These are phyloP conservation scores for Fusarium sp. DNA, from an alignment of 2,329 filamentous ascomycete species.

Conservation along the genomic window DNA sequence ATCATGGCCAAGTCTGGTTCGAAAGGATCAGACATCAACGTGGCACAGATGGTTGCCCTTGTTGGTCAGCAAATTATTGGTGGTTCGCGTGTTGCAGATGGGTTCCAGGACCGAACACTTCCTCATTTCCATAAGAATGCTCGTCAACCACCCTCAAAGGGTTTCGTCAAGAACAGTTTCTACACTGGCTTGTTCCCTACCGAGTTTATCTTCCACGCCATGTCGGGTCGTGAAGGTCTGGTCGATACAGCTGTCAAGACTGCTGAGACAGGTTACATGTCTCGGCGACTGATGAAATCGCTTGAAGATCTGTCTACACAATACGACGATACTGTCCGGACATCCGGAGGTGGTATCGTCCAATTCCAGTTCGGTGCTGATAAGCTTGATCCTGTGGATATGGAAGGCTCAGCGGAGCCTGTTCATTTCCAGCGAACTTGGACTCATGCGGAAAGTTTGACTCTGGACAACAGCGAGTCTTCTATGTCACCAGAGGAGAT, in stretches of 20 bases:
- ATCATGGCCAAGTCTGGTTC: slow-evolving; percentile 98
- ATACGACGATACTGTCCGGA: slow-evolving; percentile 95
- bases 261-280: slow-evolving; percentile 99
- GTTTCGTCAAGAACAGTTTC: slow-evolving; percentile 97
- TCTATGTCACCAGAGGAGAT: slow-evolving; percentile 83
- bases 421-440: slow-evolving; percentile 94
- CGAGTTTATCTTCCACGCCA: slow-evolving; percentile 98
- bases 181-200: slow-evolving; percentile 90
- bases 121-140: slow-evolving; percentile 97
- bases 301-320: slow-evolving; percentile 93
- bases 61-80: slow-evolving; percentile 99
- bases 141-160: slow-evolving; percentile 92
- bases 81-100: slow-evolving; percentile 90
- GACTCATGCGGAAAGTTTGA: slow-evolving; percentile 81
- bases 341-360: slow-evolving; percentile 87
- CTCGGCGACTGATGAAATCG: slow-evolving; percentile 96
- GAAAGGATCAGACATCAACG: slow-evolving; percentile 97
- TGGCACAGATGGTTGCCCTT: slow-evolving; percentile 97
- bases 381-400: slow-evolving; percentile 94
- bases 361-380: slow-evolving; percentile 99
- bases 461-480: slow-evolving; percentile 81
- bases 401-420: slow-evolving; percentile 94
- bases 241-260: slow-evolving; percentile 99
- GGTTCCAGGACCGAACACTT: slow-evolving; percentile 94
- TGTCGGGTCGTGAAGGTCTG: slow-evolving; percentile 97